These are phyloP conservation scores for Anthracocystis panici-leucophaei DNA, from an alignment of 1,284 basidiomycete genomes.

Conservation along the genomic window DNA sequence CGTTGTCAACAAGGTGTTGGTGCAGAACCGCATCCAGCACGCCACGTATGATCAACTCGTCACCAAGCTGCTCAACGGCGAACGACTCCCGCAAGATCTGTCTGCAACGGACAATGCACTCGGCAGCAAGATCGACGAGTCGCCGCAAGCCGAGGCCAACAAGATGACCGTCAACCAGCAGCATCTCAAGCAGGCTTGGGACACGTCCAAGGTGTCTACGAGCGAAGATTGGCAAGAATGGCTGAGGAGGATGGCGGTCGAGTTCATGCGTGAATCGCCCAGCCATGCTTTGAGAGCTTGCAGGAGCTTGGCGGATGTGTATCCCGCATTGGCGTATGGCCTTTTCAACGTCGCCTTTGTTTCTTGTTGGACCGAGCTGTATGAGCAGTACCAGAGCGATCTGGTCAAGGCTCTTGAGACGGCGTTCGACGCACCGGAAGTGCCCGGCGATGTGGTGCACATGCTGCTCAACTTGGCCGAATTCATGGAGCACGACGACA, in stretches of 20 bases:
- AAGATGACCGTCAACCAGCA: conserved; percentile 97
- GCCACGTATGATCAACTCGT: conserved; percentile 89
- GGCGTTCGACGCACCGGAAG: conserved; percentile 83
- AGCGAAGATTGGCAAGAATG: conserved; percentile 93
- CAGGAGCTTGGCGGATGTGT: conserved; percentile 90
- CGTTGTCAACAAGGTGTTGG: conserved; percentile 90
- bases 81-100: conserved; percentile 81
- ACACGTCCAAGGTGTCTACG: conserved; percentile 82
- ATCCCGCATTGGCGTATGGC: conserved; percentile 90
- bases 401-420: conserved; percentile 89
- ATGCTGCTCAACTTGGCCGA: conserved; percentile 95
- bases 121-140: conserved; percentile 69
- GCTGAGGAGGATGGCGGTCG: conserved; percentile 92
- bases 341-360: conserved; percentile 98
- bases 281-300: conserved; percentile 96
- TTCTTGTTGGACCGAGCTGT: conserved; percentile 96
- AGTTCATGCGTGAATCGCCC: conserved; percentile 98
- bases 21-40: conserved; percentile 85
- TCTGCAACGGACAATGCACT: conserved; percentile 50
- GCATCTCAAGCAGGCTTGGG: conserved; percentile 97
- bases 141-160: conserved; percentile 73
- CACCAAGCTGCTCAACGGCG: conserved; percentile 88
- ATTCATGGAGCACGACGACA: conserved; percentile 99
- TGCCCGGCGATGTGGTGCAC: conserved; percentile 93
- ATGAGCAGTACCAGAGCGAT: conserved; percentile 74